Evolutionary conservation across 164 flowering plant genomes (phyloP).

Genomic region (Pachysandra terminalis): DNA sequence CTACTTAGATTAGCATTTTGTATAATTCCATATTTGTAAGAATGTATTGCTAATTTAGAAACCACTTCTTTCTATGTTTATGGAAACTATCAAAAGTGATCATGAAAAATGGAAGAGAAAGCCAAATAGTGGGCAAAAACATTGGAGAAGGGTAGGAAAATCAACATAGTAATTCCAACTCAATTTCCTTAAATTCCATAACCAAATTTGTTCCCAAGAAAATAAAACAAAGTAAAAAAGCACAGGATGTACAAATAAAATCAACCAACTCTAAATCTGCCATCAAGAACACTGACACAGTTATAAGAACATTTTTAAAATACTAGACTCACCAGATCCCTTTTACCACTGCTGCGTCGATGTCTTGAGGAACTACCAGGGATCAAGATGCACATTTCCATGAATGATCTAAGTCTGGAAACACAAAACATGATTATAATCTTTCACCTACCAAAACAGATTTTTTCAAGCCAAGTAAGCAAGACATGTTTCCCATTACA

Average conservation of each 20-base stretch:
- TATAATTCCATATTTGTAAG: no score
- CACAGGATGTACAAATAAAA: neutral
- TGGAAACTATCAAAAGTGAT: no score
- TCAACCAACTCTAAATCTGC: neutral
- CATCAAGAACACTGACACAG: neutral
- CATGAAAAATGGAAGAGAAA: no score
- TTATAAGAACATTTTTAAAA: neutral
- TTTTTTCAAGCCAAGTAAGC: neutral
- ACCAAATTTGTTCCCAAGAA: neutral
- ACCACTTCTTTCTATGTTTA: no score
- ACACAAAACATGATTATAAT: slow-evolving; percentile 9
- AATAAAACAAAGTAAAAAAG: neutral
- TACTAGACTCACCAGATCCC: slow-evolving; percentile 41
- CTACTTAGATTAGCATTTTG: no score
- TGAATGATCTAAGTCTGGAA: slow-evolving; percentile 81
- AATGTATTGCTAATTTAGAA: no score
- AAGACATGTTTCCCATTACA: neutral
- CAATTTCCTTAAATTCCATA: neutral
- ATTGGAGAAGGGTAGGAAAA: no score
- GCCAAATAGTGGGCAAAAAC: no score
- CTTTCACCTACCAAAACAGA: neutral
- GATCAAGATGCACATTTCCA: slow-evolving; percentile 92
- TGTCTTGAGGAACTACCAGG: slow-evolving; percentile 66
- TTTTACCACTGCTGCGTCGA: slow-evolving; percentile 26
- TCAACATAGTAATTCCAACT: neutral